A percentile compares a stretch with the other conserved stretches of the same genome.
phyloP scores from a whole-genome alignment of 148 eudicot species.

The Beta vulgaris region DNA sequence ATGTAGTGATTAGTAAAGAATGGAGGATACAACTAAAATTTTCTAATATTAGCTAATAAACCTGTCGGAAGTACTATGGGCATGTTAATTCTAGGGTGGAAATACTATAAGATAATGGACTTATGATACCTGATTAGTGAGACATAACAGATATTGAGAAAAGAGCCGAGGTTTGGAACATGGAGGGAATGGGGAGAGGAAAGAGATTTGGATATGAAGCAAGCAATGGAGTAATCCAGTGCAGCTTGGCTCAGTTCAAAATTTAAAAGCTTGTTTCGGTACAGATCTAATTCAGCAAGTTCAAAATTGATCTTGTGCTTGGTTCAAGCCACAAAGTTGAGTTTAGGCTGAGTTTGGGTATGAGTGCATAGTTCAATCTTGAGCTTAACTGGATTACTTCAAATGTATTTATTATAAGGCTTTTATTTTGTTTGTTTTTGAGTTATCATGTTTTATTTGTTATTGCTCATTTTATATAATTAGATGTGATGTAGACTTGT shows the following conservation, averaged over 20 bases:
- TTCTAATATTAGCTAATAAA: not conserved
- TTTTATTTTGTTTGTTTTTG: too few species aligned
- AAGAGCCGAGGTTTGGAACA: not conserved
- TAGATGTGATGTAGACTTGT: too few species aligned
- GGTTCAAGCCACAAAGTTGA: not conserved
- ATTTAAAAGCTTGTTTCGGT: not conserved
- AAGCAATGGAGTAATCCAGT: too few species aligned
- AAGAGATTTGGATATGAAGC: too few species aligned
- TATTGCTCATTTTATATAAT: too few species aligned
- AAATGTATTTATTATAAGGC: too few species aligned
- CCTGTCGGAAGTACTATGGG: not conserved
- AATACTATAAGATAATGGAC: not conserved
- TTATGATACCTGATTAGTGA: not conserved
- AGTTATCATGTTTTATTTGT: too few species aligned
- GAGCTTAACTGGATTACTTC: not conserved
- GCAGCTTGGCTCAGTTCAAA: not conserved
- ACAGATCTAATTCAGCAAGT: not conserved
- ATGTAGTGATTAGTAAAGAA: too few species aligned
- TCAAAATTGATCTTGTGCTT: not conserved
- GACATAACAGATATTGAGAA: not conserved
- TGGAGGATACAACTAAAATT: too few species aligned
- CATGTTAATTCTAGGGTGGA: not conserved
- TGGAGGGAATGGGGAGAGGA: not conserved
- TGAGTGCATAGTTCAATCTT: not conserved
- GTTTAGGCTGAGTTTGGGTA: not conserved